Evolutionary conservation across 2,329 filamentous ascomycete genomes (phyloP).

Genomic region (Neopestalotiopsis rosae): DNA sequence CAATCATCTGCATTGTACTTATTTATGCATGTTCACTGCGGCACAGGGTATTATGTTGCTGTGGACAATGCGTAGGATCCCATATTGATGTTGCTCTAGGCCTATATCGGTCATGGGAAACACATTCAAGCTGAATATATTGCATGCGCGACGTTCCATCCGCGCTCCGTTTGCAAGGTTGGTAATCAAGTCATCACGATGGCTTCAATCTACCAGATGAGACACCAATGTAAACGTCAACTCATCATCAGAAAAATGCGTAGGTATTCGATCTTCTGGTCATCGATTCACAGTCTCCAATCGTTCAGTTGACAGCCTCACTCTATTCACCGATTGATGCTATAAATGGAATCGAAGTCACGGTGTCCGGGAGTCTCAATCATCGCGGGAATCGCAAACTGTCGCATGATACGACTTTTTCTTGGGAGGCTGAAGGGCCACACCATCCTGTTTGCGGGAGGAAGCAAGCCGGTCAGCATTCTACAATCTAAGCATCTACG

Average conservation of each 20-base stretch:
- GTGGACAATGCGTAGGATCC: background rate
- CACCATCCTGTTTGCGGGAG: background rate
- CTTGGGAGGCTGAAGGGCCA: background rate
- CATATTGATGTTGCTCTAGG: background rate
- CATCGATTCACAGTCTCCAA: too few species aligned
- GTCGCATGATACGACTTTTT: background rate
- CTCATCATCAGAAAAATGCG: too few species aligned
- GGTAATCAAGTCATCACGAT: background rate
- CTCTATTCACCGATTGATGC: background rate
- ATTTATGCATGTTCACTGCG: background rate
- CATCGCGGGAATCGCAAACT: background rate
- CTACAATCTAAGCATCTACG: background rate
- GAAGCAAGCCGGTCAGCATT: background rate
- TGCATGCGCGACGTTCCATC: background rate
- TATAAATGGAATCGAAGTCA: background rate
- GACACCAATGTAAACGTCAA: too few species aligned
- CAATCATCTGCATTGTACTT: background rate
- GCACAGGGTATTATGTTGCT: too few species aligned
- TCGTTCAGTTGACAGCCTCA: background rate
- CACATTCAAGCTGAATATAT: background rate
- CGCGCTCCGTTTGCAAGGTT: background rate
- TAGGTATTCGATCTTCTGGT: too few species aligned
- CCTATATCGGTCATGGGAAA: background rate
- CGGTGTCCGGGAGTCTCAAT: background rate
- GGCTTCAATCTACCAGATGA: background rate